Evolutionary conservation across 345 rosid species (phyloP), one percentile per base, ranked within the genome.

Genomic region (Sapria himalayana): DNA sequence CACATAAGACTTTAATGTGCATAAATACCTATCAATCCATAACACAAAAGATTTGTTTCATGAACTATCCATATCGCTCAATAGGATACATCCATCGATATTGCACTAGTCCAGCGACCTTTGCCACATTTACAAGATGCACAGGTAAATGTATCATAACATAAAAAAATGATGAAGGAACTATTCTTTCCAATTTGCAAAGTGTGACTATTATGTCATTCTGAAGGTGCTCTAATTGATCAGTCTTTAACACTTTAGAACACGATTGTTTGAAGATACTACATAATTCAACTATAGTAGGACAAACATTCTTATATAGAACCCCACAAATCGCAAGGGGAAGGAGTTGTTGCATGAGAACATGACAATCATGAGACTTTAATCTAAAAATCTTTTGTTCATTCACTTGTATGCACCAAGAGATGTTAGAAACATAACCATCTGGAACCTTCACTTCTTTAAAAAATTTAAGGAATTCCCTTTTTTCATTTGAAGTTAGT

Each of bases 311-410:
- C 7, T 36, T 45, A 2, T 36, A 29, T 3, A 45, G 22, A 9
- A 37, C 10, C 1, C 25, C 39, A 20, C 17, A 4, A 3, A 37
- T 19, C 11, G 21, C 50, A 13, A 52, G 12, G 10, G 39, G 46
- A 15, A 54, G 9, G 3, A 54, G n/a, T 10, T 33, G 15, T 14
- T 41, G 49, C 15, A 51, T 6, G 5, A 42, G 21, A 9, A 41
- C 15, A 33, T 48, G 54, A 21, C 32, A 35, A 35, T 55, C 45
- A 19, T 54, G 47, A n/a, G 37, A 32, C 11, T 46, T 54, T 2
- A 38, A 1, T 2, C 25, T 5, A 0, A 2, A 5, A 9, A 40
- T 19, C 15, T 33, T 41, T 1, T 1, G 14, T 1, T 24, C 13
- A 0, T 22, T 27, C 0, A 22, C 1, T 3, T 34, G 33, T 0